phyloP scores from a whole-genome alignment of 805 yeast species.

The Lachancea sp. region DNA sequence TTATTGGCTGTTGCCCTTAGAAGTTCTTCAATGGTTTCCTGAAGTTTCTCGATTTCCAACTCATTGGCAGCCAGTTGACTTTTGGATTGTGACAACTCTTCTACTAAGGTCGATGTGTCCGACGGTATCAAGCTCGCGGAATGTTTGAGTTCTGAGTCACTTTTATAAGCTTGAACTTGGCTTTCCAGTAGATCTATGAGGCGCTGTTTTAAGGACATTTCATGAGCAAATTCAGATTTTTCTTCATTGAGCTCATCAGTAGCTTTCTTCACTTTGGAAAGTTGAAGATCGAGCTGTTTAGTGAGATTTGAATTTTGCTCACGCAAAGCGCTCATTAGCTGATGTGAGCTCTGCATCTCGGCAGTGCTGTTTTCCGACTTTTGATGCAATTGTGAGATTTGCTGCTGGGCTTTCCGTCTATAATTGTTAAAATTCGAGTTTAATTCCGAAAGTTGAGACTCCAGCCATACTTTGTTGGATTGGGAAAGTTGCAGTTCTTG shows the following conservation, averaged over 20 bases:
- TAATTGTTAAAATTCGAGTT: slow-evolving; percentile 29
- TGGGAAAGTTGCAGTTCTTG: slow-evolving; percentile 40
- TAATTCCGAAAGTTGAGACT: slow-evolving; percentile 34
- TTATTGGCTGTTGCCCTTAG: slow-evolving; percentile 20
- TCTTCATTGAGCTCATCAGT: slow-evolving; percentile 38
- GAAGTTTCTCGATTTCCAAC: slow-evolving; percentile 36
- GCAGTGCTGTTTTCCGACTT: slow-evolving; percentile 4
- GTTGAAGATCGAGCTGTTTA: slow-evolving; percentile 37
- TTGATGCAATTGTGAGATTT: slow-evolving; percentile 12
- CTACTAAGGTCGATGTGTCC: slow-evolving; percentile 1
- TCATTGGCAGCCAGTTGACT: slow-evolving; percentile 31
- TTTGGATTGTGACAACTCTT: slow-evolving; percentile 30
- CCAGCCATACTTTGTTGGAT: slow-evolving; percentile 38
- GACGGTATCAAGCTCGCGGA: slow-evolving; percentile 31
- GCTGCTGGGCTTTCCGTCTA: slow-evolving; percentile 22
- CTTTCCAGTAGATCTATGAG: slow-evolving; percentile 43
- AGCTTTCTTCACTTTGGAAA: slow-evolving; percentile 42
- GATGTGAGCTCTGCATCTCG: slow-evolving; percentile 4
- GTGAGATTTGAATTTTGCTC: slow-evolving; percentile 36
- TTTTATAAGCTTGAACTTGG: slow-evolving; percentile 32
- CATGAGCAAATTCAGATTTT: slow-evolving; percentile 48
- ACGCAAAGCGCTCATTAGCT: slow-evolving; percentile 20
- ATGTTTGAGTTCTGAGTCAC: slow-evolving; percentile 49
- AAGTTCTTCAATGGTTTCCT: slow-evolving; percentile 40
- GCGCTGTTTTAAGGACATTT: slow-evolving; percentile 56